These are phyloP conservation scores for Suillus placidus DNA, from an alignment of 768 basidiomycete species.

Conservation along the genomic window DNA sequence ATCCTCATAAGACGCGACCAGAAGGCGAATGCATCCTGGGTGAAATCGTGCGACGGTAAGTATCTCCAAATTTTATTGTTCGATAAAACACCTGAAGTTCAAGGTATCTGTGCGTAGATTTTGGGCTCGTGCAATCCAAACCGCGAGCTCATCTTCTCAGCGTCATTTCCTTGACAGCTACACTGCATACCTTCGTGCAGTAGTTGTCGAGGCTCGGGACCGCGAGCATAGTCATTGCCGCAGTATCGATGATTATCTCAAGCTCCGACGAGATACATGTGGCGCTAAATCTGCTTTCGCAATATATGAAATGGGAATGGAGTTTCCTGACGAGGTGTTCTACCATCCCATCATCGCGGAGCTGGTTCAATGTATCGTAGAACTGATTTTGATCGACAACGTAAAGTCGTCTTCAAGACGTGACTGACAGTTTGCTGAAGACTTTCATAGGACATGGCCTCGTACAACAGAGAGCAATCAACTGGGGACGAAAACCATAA, in stretches of 20 bases:
- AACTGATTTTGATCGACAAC: slow-evolving; percentile 28
- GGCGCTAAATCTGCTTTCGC: slow-evolving; percentile 32
- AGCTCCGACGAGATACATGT: slow-evolving; percentile 34
- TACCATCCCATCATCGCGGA: slow-evolving; percentile 23
- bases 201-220: slow-evolving; percentile 11
- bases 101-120: slow-evolving; percentile 8
- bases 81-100: background rate
- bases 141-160: slow-evolving; percentile 5
- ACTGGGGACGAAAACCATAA: slow-evolving; percentile 38
- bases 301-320: slow-evolving; percentile 31
- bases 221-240: slow-evolving; percentile 17
- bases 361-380: slow-evolving; percentile 13
- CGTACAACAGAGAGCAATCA: slow-evolving; percentile 40
- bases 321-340: slow-evolving; percentile 37
- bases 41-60: slow-evolving; percentile 15
- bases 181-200: slow-evolving; percentile 4
- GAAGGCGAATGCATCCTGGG: slow-evolving; percentile 14
- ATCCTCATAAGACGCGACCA: slow-evolving; percentile 11
- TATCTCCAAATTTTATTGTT: background rate
- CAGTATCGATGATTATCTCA: slow-evolving; percentile 34
- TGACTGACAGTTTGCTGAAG: background rate
- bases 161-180: slow-evolving; percentile 11
- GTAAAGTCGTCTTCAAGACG: slow-evolving; percentile 8
- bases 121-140: slow-evolving; percentile 10
- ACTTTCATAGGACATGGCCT: slow-evolving; percentile 35